Percentiles rank a stretch among this genome's conserved stretches.
phyloP scores from a whole-genome alignment of 2,329 filamentous ascomycete species.

The Hymenotorrendiella dingleyae region DNA sequence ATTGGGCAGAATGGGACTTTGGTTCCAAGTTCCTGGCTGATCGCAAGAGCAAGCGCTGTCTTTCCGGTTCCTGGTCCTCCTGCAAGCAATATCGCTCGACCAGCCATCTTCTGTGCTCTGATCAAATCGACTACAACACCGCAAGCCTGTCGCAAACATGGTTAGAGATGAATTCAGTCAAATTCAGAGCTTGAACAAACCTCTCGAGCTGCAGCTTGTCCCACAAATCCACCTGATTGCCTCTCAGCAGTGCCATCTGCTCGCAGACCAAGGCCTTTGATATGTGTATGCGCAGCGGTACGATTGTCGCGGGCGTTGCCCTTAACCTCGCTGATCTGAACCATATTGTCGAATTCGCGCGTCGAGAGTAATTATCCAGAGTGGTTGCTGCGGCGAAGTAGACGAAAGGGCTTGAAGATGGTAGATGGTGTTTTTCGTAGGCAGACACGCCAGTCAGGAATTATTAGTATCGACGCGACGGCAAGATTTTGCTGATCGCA shows the following conservation, averaged over 20 bases:
- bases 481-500: too few species aligned
- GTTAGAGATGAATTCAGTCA: conserved; percentile 79
- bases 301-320: conserved; percentile 91
- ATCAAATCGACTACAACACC: conserved; percentile 96
- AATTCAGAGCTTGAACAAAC: conserved; percentile 40
- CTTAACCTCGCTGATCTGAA: conserved; percentile 91
- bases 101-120: conserved; percentile 94
- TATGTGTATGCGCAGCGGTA: conserved; percentile 95
- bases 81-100: conserved; percentile 84
- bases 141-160: conserved; percentile 73
- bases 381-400: neutral
- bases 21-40: conserved; percentile 93
- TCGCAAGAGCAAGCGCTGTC: conserved; percentile 88
- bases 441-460: too few species aligned
- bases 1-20: conserved; percentile 99
- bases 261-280: conserved; percentile 87
- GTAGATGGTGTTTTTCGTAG: too few species aligned
- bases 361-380: neutral
- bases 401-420: too few species aligned
- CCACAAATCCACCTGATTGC: conserved; percentile 78
- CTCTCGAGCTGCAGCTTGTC: conserved; percentile 82
- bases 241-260: conserved; percentile 79
- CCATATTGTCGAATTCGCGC: conserved; percentile 49
- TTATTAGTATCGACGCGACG: too few species aligned
- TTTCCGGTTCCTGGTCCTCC: conserved; percentile 96